Conservation (phyloP, 78 protist genomes). For the Chrysochromulina parva region DNA sequence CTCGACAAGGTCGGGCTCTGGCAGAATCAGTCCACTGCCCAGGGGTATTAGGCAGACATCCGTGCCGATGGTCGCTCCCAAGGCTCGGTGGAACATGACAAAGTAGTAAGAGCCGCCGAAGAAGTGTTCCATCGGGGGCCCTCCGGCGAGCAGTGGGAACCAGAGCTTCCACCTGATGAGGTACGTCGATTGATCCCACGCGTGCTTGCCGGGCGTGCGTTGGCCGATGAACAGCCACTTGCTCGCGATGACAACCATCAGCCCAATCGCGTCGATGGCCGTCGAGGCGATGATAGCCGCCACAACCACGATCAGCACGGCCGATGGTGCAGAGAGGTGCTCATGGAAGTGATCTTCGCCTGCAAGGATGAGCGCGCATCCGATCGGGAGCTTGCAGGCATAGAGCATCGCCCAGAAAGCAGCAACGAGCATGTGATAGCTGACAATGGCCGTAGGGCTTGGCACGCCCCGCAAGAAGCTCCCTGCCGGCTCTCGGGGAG, state of each 20-base stretch:
- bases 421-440: too few species aligned
- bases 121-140: not conserved
- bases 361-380: too few species aligned
- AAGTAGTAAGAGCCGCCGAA: not conserved
- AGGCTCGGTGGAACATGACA: not conserved
- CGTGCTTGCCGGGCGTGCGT: not conserved
- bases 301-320: not conserved
- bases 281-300: not conserved
- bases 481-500: too few species aligned
- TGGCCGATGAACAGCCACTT: not conserved
- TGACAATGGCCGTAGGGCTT: too few species aligned
- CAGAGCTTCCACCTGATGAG: not conserved
- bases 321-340: too few species aligned
- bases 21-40: not conserved
- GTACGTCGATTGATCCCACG: not conserved
- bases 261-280: not conserved
- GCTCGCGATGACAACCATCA: not conserved
- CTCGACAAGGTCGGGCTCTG: constrained; percentile 4
- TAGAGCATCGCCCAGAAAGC: too few species aligned
- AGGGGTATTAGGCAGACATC: not conserved
- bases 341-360: too few species aligned
- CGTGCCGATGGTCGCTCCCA: not conserved
- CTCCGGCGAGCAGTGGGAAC: not conserved
- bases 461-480: too few species aligned
- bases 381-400: too few species aligned